phyloP scores from a whole-genome alignment of 106 monocot genomes.

The Alisma plantagoaquatica region DNA sequence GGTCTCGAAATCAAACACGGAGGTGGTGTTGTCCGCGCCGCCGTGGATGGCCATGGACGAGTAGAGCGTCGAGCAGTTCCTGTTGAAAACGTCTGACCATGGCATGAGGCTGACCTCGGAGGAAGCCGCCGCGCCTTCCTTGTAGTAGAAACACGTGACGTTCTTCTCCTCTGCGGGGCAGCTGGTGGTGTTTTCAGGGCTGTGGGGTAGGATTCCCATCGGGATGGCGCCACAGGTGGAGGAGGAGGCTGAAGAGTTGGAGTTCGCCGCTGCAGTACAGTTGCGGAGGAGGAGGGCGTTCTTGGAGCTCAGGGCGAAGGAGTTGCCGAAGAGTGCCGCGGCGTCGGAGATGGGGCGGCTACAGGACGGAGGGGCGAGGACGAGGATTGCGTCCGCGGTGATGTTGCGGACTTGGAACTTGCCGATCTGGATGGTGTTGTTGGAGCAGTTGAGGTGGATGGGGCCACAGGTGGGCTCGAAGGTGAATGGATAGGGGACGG shows the following conservation, averaged over 20 bases:
- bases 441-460: conserved; percentile 30
- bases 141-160: background rate
- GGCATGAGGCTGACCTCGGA: too few relatives aligned
- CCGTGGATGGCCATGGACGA: conserved; percentile 1
- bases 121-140: background rate
- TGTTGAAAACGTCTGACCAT: too few relatives aligned
- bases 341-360: conserved; percentile 8
- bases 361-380: conserved; percentile 19
- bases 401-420: conserved; percentile 11
- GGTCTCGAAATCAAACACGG: conserved; percentile 11
- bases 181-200: background rate
- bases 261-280: too few relatives aligned
- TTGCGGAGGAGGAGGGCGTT: conserved; percentile 23
- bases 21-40: background rate
- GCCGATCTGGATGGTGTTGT: background rate
- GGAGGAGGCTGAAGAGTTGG: too few relatives aligned
- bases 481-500: conserved; percentile 56
- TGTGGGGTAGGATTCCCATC: background rate
- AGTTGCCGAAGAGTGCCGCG: conserved; percentile 4
- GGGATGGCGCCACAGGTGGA: background rate
- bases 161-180: background rate
- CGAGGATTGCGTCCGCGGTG: conserved; percentile 6
- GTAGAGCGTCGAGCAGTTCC: conserved; percentile 6
- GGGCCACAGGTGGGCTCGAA: conserved; percentile 30
- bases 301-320: conserved; percentile 17